Evolutionary conservation across 768 basidiomycete genomes (phyloP).

Genomic region (Calocybe indica): DNA sequence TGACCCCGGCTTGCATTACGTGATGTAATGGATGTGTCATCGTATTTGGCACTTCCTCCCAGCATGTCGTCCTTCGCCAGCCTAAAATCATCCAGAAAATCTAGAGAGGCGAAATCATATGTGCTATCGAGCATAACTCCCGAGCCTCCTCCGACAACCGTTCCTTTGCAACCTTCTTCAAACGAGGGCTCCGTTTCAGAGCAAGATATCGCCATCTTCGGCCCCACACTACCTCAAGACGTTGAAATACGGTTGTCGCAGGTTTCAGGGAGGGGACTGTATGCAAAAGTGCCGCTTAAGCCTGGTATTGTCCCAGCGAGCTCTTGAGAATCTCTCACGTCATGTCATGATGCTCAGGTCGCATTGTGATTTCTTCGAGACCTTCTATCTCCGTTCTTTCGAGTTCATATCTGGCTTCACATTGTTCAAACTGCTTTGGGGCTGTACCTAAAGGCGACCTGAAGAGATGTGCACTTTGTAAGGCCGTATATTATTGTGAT

Average conservation of each 20-base stretch:
- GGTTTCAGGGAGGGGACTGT: slow-evolving; percentile 40
- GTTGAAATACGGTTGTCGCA: slow-evolving; percentile 32
- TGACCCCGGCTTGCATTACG: too few species aligned
- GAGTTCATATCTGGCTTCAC: slow-evolving; percentile 45
- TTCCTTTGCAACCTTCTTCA: background rate
- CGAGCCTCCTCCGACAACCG: background rate
- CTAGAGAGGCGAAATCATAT: slow-evolving; percentile 9
- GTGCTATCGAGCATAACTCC: slow-evolving; percentile 8
- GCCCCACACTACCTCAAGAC: slow-evolving; percentile 24
- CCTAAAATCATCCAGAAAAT: background rate
- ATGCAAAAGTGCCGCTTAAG: slow-evolving; percentile 25
- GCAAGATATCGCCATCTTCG: slow-evolving; percentile 1
- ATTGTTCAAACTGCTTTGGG: slow-evolving; percentile 68
- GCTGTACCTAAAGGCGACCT: slow-evolving; percentile 31
- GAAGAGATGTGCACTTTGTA: slow-evolving; percentile 73
- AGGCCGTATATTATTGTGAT: slow-evolving; percentile 69
- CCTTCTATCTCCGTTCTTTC: slow-evolving; percentile 67
- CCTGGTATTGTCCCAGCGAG: slow-evolving; percentile 6
- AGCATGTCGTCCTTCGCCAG: slow-evolving; percentile 1
- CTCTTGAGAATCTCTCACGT: slow-evolving; percentile 22
- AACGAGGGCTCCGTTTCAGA: background rate
- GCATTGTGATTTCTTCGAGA: slow-evolving; percentile 45
- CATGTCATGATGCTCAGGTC: slow-evolving; percentile 35
- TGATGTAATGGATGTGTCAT: too few species aligned
- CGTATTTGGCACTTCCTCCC: background rate